Conservation (phyloP, 371 early-diverging fungal species). For the Circinella minor region DNA sequence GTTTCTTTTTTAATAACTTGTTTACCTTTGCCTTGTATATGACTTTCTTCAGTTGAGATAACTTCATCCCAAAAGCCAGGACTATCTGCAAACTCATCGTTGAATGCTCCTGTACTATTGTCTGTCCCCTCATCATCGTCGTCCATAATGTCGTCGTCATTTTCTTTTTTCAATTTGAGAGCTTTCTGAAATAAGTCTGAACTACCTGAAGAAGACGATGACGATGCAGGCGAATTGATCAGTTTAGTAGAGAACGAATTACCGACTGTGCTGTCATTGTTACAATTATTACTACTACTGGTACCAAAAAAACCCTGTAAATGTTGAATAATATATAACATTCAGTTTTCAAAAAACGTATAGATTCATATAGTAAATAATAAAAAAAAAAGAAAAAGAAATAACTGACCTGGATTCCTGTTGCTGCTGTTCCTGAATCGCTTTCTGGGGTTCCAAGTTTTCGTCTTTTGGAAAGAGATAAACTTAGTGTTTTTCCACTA, state of each 20-base stretch:
- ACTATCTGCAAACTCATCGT: constrained; percentile 6
- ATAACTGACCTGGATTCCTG: background rate
- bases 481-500: background rate
- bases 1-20: constrained; percentile 1
- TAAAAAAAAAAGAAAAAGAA: background rate
- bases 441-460: constrained; percentile 1
- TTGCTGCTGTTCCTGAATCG: background rate
- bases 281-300: background rate
- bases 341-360: background rate
- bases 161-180: background rate
- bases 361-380: background rate
- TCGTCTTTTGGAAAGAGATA: constrained; percentile 12
- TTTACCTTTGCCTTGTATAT: background rate
- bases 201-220: background rate
- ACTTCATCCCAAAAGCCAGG: constrained; percentile 1
- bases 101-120: background rate
- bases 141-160: constrained; percentile 9
- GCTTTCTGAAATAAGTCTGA: background rate
- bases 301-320: background rate
- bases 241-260: background rate
- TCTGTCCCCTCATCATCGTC: background rate
- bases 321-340: background rate
- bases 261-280: background rate
- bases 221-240: background rate
- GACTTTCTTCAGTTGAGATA: background rate